phyloP scores from a whole-genome alignment of 257 asterid species.

The Prunella vulgaris region DNA sequence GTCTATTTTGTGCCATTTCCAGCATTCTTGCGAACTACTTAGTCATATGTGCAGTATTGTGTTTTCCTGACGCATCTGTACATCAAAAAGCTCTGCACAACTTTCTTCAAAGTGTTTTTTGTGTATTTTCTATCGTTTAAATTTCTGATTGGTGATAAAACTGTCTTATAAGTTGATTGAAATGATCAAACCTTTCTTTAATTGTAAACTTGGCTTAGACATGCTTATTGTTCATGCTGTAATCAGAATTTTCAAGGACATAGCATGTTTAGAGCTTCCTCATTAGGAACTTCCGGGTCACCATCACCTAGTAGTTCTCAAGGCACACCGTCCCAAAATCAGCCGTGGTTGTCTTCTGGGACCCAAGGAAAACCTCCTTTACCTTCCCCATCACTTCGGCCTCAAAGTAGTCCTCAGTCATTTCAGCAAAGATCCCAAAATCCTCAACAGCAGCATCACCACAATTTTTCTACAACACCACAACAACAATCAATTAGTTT shows the following conservation, averaged over 20 bases:
- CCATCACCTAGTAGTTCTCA: conserved; percentile 57
- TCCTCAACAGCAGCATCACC: conserved; percentile 56
- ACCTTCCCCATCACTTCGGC: conserved; percentile 62
- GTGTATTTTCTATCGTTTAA: not conserved
- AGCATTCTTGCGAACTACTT: not conserved
- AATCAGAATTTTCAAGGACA: conserved; percentile 74
- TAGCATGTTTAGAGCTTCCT: conserved; percentile 60
- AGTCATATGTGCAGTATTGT: not conserved
- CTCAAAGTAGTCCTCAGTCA: conserved; percentile 56
- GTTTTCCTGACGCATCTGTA: not conserved
- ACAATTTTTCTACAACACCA: conserved; percentile 34
- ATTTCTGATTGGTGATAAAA: not conserved
- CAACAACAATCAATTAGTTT: conserved; percentile 49
- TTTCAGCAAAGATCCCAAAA: conserved; percentile 63
- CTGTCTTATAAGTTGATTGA: not conserved
- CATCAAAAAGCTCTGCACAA: not conserved
- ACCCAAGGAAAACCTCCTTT: conserved; percentile 73
- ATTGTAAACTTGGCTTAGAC: not conserved
- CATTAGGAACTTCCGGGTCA: conserved; percentile 54
- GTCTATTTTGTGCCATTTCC: not conserved
- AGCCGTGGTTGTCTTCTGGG: conserved; percentile 80
- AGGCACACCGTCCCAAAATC: conserved; percentile 52
- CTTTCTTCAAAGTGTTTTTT: not conserved
- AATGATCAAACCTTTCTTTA: not conserved
- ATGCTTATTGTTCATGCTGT: not conserved